A percentile compares a stretch with the other conserved stretches of the same genome.
These are phyloP conservation scores for Rhodotorula sp. DNA, from an alignment of 1,284 basidiomycete species.

Conservation along the genomic window DNA sequence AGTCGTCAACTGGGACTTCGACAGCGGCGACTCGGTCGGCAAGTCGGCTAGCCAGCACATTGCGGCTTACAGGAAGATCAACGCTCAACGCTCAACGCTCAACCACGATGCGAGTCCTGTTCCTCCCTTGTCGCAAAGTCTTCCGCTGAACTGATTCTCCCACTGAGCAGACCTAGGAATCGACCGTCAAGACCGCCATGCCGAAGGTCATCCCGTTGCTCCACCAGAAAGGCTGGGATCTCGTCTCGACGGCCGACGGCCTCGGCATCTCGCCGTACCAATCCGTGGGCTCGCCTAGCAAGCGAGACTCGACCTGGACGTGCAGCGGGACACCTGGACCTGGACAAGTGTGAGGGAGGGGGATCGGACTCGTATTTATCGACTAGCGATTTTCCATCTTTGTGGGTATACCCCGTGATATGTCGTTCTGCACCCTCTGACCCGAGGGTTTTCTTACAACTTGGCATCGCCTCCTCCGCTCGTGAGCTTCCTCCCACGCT, in stretches of 20 bases:
- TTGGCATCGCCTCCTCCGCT: background rate
- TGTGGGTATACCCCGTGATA: too few relatives aligned
- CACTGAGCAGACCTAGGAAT: slow-evolving; percentile 27
- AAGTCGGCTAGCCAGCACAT: slow-evolving; percentile 16
- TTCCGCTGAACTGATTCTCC: background rate
- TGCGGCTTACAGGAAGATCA: slow-evolving; percentile 25
- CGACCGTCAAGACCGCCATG: slow-evolving; percentile 31
- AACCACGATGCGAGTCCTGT: slow-evolving; percentile 35
- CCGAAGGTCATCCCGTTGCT: slow-evolving; percentile 38
- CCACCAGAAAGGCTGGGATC: slow-evolving; percentile 34
- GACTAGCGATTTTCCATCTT: too few relatives aligned
- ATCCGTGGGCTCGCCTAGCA: slow-evolving; percentile 28
- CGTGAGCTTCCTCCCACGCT: slow-evolving; percentile 16
- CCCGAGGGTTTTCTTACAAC: slow-evolving; percentile 2
- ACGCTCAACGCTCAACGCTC: slow-evolving; percentile 22
- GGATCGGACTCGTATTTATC: background rate
- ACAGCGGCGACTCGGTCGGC: slow-evolving; percentile 36
- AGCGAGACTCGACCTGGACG: slow-evolving; percentile 38
- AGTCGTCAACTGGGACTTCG: slow-evolving; percentile 42
- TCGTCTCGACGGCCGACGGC: slow-evolving; percentile 40
- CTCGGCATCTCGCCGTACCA: slow-evolving; percentile 41
- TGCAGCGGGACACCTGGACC: slow-evolving; percentile 18
- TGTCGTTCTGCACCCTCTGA: too few relatives aligned
- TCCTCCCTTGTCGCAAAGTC: background rate
- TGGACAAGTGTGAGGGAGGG: background rate